These are phyloP conservation scores for Claviceps humidiphila DNA, from an alignment of 2,329 filamentous ascomycete species.

Conservation along the genomic window DNA sequence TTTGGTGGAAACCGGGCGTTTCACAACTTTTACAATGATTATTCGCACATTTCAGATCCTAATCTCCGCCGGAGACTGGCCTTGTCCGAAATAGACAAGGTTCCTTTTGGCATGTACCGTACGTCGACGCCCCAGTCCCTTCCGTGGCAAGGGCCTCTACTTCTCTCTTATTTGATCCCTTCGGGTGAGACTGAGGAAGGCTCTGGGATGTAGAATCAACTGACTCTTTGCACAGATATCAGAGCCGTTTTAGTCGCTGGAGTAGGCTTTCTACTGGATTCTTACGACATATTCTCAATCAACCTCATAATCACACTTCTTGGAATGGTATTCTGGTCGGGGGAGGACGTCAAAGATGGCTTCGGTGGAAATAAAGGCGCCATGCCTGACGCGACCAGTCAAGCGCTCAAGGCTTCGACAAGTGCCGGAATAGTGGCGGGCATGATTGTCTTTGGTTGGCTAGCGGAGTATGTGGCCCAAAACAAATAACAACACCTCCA, in stretches of 20 bases:
- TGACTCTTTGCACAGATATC: constrained; percentile 33
- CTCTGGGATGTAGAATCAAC: background rate
- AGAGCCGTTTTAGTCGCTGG: constrained; percentile 64
- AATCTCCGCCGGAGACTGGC: constrained; percentile 63
- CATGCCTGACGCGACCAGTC: constrained; percentile 52
- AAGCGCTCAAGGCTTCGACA: constrained; percentile 69
- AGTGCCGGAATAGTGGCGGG: constrained; percentile 68
- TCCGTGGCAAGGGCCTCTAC: background rate
- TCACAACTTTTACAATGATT: constrained; percentile 64
- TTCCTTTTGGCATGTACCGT: constrained; percentile 61
- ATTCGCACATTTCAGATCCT: constrained; percentile 52
- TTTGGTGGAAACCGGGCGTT: constrained; percentile 55
- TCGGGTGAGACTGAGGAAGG: background rate
- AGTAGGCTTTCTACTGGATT: constrained; percentile 73
- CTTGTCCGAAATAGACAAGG: constrained; percentile 67
- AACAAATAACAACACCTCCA: background rate
- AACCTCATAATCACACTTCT: constrained; percentile 59
- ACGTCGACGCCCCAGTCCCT: constrained; percentile 10
- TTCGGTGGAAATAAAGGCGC: constrained; percentile 39
- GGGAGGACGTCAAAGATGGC: constrained; percentile 26
- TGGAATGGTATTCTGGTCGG: constrained; percentile 64
- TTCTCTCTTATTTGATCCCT: background rate
- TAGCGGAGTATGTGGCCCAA: constrained; percentile 45
- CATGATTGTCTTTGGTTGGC: constrained; percentile 62
- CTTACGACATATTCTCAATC: constrained; percentile 72